Base-by-base conservation (phyloP, 495 filamentous ascomycete genomes). In the Penicillium longicatenatum region DNA sequence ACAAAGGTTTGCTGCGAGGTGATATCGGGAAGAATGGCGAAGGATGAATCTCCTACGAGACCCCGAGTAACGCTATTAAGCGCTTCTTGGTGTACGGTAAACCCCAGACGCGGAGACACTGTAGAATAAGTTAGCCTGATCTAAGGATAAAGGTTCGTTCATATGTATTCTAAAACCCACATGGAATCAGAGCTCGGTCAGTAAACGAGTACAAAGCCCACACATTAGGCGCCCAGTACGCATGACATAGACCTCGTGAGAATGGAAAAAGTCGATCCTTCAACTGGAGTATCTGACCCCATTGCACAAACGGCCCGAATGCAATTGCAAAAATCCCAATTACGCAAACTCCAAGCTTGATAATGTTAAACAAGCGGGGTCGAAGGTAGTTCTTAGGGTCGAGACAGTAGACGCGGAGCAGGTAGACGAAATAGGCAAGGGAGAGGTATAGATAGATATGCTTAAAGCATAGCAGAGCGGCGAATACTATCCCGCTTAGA, bases 361-460 rank as follows among this genome's bases (percentile, higher is more conserved):
- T 44, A 58, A 77, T 84, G 66, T 97, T 98, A 22, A 79, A 73
- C 59, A 93, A 85, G 50, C 84, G 86, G 57, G 94, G 87, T 16
- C 85, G 82, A 58, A 96, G 87, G 20, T 92, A 78, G 1, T 87
- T 91, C 60, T 82, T 86, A 8, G 86, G 81, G 37, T 89, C 87
- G n/a, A 98, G 81, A 64, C 94, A 98, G 74, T 97, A 97, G 2
- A 79, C 83, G 60, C 94, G 82, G 11, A 97, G 82, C 17, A 98
- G 81, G 72, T 85, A 97, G 53, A 97, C 90, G 64, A 98, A 97
- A 79, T 96, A 98, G 21, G 94, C 94, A 17, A 95, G 92, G 1
- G 94, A 91, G 3, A 98, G 85, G 68, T 98, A 98, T 31, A 97
- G 89, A 71, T 98, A 97, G 41, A 98, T 98, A 70, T 98, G 94